Percentiles rank a stretch among this genome's conserved stretches.
Evolutionary conservation across 176 grass and related monocot species (phyloP).

Genomic region (Eragrostis nindensis): DNA sequence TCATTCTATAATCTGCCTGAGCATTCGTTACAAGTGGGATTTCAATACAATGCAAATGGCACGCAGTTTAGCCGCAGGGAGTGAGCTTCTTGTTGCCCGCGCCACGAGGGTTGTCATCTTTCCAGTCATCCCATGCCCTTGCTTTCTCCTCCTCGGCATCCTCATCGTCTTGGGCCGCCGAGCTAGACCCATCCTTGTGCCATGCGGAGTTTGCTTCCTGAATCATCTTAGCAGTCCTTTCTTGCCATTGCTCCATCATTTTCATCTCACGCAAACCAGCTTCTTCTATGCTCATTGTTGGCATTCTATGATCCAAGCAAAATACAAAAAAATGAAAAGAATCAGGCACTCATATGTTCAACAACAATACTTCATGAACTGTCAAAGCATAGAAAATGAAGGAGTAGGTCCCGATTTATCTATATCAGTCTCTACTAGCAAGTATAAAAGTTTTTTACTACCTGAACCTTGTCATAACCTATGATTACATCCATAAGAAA

Average conservation of each 20-base stretch:
- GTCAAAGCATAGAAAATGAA: neutral
- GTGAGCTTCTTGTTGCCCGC: slow-evolving; percentile 98
- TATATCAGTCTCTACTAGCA: neutral
- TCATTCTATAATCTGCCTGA: slow-evolving; percentile 7
- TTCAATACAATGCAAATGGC: neutral
- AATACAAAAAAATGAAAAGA: neutral
- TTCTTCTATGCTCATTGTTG: slow-evolving; percentile 95
- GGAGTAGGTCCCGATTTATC: neutral
- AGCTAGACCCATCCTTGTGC: slow-evolving; percentile 59
- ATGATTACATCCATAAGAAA: neutral
- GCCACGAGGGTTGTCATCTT: slow-evolving; percentile 90
- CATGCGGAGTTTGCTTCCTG: slow-evolving; percentile 73
- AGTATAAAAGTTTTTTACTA: neutral
- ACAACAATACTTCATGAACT: slow-evolving; percentile 5
- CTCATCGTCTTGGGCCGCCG: slow-evolving; percentile 66
- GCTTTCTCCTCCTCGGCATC: slow-evolving; percentile 76
- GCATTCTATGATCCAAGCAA: slow-evolving; percentile 52
- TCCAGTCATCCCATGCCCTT: slow-evolving; percentile 91
- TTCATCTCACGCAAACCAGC: slow-evolving; percentile 87
- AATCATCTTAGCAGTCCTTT: slow-evolving; percentile 65
- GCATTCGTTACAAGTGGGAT: neutral
- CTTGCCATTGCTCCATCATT: slow-evolving; percentile 92
- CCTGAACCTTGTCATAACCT: neutral
- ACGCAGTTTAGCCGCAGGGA: slow-evolving; percentile 62
- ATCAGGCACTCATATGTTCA: neutral